Percentiles rank a stretch among this genome's conserved stretches.
phyloP scores from a whole-genome alignment of 2,329 filamentous ascomycete species.

The Paecilomyces formosus region DNA sequence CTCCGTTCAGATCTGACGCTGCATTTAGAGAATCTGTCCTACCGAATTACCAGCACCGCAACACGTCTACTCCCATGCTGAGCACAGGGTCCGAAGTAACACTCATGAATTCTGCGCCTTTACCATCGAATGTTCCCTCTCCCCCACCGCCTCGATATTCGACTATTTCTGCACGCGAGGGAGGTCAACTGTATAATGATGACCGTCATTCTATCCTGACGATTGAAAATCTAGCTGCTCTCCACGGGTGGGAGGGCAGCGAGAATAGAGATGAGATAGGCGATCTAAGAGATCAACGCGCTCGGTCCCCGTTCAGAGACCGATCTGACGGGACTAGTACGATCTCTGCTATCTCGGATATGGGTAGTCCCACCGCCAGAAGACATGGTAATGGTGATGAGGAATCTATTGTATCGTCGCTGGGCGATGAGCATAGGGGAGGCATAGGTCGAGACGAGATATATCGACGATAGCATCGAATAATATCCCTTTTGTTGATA shows the following conservation, averaged over 20 bases:
- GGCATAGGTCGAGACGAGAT: too few species aligned
- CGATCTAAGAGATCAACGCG: conserved; percentile 1
- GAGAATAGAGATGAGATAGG: background rate
- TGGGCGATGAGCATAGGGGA: conserved; percentile 14
- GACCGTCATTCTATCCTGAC: background rate
- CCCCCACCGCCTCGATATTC: background rate
- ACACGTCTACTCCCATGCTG: background rate
- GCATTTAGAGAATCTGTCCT: background rate
- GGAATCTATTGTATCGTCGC: conserved; percentile 24
- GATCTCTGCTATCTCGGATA: conserved; percentile 19
- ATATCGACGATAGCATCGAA: background rate
- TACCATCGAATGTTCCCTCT: background rate
- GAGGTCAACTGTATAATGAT: background rate
- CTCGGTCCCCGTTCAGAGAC: conserved; percentile 16
- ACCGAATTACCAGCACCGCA: background rate
- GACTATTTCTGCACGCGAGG: background rate
- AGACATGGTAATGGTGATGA: conserved; percentile 17
- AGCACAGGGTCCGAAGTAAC: background rate
- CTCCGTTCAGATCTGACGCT: background rate
- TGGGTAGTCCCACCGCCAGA: conserved; percentile 1
- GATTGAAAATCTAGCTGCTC: conserved; percentile 1
- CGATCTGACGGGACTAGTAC: conserved; percentile 13
- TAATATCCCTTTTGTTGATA: too few species aligned
- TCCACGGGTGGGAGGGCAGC: conserved; percentile 1
- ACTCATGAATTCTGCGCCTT: background rate